These are phyloP conservation scores for Chernovozyma sophiae-reginae DNA, from an alignment of 1,139 yeast species.

Conservation along the genomic window DNA sequence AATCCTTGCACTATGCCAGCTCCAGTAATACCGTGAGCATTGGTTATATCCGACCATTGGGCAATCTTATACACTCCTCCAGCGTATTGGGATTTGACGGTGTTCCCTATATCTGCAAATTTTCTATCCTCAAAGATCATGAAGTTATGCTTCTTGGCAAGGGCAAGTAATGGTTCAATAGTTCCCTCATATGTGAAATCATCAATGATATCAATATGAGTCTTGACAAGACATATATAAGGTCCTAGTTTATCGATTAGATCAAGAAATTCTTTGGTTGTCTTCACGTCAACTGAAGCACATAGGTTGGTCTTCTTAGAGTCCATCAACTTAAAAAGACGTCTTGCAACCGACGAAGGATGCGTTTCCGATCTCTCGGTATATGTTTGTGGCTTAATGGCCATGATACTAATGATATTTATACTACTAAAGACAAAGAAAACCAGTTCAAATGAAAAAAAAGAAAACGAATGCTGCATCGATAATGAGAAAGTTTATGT, in stretches of 20 bases:
- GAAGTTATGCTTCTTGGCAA: slow-evolving; percentile 76
- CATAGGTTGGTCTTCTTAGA: slow-evolving; percentile 82
- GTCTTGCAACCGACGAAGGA: slow-evolving; percentile 73
- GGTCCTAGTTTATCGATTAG: slow-evolving; percentile 86
- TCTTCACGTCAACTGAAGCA: slow-evolving; percentile 90
- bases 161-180: slow-evolving; percentile 62
- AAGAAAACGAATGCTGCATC: too few species aligned
- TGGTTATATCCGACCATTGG: slow-evolving; percentile 93
- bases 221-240: slow-evolving; percentile 83
- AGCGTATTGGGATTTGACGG: slow-evolving; percentile 88
- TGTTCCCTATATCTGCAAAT: slow-evolving; percentile 98
- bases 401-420: too few species aligned
- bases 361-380: slow-evolving; percentile 67
- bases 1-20: slow-evolving; percentile 88
- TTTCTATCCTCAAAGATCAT: slow-evolving; percentile 93
- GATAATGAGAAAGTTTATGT: too few species aligned
- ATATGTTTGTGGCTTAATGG: slow-evolving; percentile 38
- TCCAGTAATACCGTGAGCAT: slow-evolving; percentile 98
- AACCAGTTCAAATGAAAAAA: background rate
- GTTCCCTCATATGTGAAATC: slow-evolving; percentile 85
- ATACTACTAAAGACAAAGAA: too few species aligned
- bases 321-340: slow-evolving; percentile 72
- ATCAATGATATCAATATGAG: slow-evolving; percentile 89
- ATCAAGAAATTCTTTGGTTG: slow-evolving; percentile 66
- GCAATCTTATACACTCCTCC: slow-evolving; percentile 90